phyloP scores from a whole-genome alignment of 2,329 filamentous ascomycete species.

The Diaporthe sp. region DNA sequence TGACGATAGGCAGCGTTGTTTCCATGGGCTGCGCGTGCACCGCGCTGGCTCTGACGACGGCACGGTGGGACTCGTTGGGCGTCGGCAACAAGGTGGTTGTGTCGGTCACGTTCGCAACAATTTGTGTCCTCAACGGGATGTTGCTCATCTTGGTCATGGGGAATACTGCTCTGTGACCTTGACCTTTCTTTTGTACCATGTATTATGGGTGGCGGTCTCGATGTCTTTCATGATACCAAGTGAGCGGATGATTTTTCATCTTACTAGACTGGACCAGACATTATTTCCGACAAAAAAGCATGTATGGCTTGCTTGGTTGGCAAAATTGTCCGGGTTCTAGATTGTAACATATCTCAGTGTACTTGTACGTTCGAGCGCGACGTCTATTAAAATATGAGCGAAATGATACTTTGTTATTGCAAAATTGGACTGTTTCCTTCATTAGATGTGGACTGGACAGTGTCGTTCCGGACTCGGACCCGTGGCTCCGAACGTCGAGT shows the following conservation, averaged over 20 bases:
- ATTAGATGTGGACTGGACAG: neutral
- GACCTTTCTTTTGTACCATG: conserved; percentile 4
- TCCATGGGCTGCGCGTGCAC: conserved; percentile 75
- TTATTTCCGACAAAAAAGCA: neutral
- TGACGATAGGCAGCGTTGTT: conserved; percentile 76
- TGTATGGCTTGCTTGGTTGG: neutral
- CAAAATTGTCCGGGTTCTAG: neutral
- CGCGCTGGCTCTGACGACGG: conserved; percentile 71
- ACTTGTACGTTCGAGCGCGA: neutral
- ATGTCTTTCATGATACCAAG: conserved; percentile 23
- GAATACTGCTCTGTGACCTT: conserved; percentile 47
- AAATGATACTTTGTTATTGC: neutral
- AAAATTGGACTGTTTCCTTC: neutral
- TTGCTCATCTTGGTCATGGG: conserved; percentile 65
- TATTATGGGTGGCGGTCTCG: neutral
- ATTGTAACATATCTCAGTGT: conserved; percentile 18
- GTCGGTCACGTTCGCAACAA: conserved; percentile 57
- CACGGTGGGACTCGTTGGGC: conserved; percentile 61
- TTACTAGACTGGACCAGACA: conserved; percentile 24
- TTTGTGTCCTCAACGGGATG: conserved; percentile 65
- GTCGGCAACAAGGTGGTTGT: conserved; percentile 60
- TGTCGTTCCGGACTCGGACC: conserved; percentile 21
- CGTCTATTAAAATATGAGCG: conserved; percentile 3
- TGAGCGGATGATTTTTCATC: conserved; percentile 8
- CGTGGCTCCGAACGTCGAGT: conserved; percentile 17